Conservation (phyloP, 176 grass and related monocot genomes). For the Chrysopogon serrulatus region DNA sequence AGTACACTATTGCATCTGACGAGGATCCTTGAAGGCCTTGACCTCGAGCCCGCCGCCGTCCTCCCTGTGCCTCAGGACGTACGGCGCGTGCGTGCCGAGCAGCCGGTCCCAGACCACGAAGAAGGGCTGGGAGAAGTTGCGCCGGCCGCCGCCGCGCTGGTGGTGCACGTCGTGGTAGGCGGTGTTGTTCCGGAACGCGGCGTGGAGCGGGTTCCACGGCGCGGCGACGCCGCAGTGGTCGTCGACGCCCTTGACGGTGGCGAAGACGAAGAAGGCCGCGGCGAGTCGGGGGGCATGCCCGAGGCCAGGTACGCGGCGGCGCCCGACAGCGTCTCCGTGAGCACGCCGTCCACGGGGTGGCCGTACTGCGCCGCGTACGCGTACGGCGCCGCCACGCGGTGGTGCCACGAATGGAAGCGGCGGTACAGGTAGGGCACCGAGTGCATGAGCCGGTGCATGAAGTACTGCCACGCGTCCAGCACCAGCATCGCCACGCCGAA, state of each 20-base stretch:
- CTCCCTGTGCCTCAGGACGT: background rate
- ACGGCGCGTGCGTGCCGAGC: slow-evolving; percentile 34
- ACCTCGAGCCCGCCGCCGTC: slow-evolving; percentile 32
- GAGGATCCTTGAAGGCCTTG: background rate
- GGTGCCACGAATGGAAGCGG: slow-evolving; percentile 66
- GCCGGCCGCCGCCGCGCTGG: slow-evolving; percentile 39
- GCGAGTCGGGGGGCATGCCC: slow-evolving; percentile 20
- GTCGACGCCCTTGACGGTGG: slow-evolving; percentile 59
- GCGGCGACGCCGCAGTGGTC: slow-evolving; percentile 53
- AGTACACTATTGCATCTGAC: background rate
- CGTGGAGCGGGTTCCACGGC: slow-evolving; percentile 59
- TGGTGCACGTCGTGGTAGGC: slow-evolving; percentile 68
- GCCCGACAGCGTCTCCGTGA: slow-evolving; percentile 53
- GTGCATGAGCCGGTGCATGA: slow-evolving; percentile 61
- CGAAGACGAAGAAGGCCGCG: slow-evolving; percentile 41
- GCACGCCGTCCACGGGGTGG: slow-evolving; percentile 56
- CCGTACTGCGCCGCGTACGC: slow-evolving; percentile 69
- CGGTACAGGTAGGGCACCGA: slow-evolving; percentile 44
- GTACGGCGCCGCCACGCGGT: slow-evolving; percentile 54
- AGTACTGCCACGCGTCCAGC: slow-evolving; percentile 63
- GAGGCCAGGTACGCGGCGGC: slow-evolving; percentile 43
- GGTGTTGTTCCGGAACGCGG: slow-evolving; percentile 42
- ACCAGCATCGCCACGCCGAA: slow-evolving; percentile 53
- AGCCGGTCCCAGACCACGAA: slow-evolving; percentile 54
- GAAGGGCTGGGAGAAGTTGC: slow-evolving; percentile 61